A percentile compares a stretch with the other conserved stretches of the same genome.
Evolutionary conservation across 108 stramenopile species (phyloP).

Genomic region (Fragilariopsis cylindrus): DNA sequence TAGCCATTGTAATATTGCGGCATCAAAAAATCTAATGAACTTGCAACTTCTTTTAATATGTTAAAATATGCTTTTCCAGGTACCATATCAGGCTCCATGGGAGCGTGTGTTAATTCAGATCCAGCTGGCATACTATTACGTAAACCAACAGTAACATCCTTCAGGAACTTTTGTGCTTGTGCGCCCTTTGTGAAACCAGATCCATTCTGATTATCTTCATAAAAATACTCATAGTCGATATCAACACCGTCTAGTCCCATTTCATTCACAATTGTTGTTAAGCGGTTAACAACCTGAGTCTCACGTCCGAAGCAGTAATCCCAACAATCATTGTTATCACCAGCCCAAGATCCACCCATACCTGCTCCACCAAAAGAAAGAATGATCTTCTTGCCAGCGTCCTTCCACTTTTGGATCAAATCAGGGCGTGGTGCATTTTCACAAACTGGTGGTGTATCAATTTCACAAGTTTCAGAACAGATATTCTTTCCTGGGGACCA

Average conservation of each 20-base stretch:
- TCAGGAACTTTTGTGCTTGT: constrained; percentile 47
- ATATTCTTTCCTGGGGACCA: constrained; percentile 40
- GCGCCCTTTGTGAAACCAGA: constrained; percentile 27
- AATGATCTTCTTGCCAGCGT: constrained; percentile 61
- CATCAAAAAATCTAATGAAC: constrained; percentile 52
- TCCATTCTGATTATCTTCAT: constrained; percentile 38
- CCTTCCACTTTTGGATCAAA: constrained; percentile 45
- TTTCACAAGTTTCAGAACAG: constrained; percentile 43
- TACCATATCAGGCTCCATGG: constrained; percentile 57
- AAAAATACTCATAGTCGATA: constrained; percentile 76
- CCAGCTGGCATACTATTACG: constrained; percentile 40
- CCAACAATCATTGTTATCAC: constrained; percentile 65
- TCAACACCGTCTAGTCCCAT: constrained; percentile 59
- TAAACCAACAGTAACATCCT: constrained; percentile 41
- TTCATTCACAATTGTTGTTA: constrained; percentile 47
- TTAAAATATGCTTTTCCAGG: constrained; percentile 50
- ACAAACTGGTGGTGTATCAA: constrained; percentile 42
- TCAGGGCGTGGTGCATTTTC: constrained; percentile 36
- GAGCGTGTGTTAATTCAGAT: constrained; percentile 58
- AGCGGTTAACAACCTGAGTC: constrained; percentile 39
- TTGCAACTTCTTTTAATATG: constrained; percentile 32
- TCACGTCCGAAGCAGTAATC: constrained; percentile 70
- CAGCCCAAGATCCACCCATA: constrained; percentile 61
- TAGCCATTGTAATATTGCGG: constrained; percentile 60
- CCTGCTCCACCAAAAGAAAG: constrained; percentile 69